Conservation (phyloP, 768 basidiomycete genomes). For the Aureoboletus auriporus region DNA sequence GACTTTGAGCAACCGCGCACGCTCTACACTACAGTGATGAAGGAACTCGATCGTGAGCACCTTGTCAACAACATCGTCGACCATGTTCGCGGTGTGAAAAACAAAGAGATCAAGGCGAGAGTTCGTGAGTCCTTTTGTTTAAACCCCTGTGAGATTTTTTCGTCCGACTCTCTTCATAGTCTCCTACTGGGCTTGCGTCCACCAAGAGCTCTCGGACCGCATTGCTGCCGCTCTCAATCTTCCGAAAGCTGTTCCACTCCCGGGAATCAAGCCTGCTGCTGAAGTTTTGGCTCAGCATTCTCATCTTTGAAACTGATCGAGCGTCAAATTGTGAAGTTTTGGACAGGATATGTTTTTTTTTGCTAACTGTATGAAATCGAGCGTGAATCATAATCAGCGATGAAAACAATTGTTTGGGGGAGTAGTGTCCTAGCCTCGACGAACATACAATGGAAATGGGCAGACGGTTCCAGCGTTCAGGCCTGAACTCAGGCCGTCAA, state of each 20-base stretch:
- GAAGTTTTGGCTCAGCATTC: constrained; percentile 53
- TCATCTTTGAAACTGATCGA: not conserved
- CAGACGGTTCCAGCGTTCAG: too few species aligned
- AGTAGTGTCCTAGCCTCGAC: too few species aligned
- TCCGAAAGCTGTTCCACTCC: constrained; percentile 53
- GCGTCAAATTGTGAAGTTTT: constrained; percentile 1
- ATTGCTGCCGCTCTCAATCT: constrained; percentile 73
- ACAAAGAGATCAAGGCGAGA: constrained; percentile 51
- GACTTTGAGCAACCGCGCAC: constrained; percentile 84
- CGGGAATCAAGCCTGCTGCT: constrained; percentile 49
- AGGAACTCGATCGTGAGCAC: constrained; percentile 53
- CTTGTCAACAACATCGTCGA: constrained; percentile 65
- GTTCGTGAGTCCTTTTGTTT: constrained; percentile 49
- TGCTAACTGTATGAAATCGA: not conserved
- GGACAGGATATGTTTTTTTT: not conserved
- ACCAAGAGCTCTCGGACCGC: constrained; percentile 69
- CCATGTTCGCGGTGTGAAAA: constrained; percentile 62
- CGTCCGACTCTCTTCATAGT: constrained; percentile 37
- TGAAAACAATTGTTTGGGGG: too few species aligned
- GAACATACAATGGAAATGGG: too few species aligned
- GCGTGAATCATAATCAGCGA: not conserved
- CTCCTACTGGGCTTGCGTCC: constrained; percentile 75
- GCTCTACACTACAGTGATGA: constrained; percentile 66
- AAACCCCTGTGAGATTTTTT: not conserved
- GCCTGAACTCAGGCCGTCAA: too few species aligned